A percentile compares a stretch with the other conserved stretches of the same genome.
Conservation (phyloP, 1,139 yeast genomes). For the Yamadazyma dushanensis region DNA sequence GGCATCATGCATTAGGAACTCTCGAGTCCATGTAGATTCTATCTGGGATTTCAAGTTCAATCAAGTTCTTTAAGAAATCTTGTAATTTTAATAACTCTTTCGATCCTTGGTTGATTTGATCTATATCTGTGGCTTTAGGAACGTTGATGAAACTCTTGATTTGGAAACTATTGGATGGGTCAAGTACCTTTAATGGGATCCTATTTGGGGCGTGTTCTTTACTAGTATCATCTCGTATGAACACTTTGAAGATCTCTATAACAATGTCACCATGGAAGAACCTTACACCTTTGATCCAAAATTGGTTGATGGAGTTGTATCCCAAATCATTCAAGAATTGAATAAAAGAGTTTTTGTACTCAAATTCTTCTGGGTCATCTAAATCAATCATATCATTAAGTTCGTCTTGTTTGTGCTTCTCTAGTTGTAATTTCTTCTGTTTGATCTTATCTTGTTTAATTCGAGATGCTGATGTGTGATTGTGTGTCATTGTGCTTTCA, state of each 20-base stretch:
- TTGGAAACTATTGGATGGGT: slow-evolving; percentile 57
- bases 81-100: slow-evolving; percentile 62
- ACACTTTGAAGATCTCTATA: slow-evolving; percentile 58
- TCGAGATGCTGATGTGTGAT: slow-evolving; percentile 26
- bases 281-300: slow-evolving; percentile 63
- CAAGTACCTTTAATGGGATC: slow-evolving; percentile 47
- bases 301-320: slow-evolving; percentile 64
- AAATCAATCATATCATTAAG: slow-evolving; percentile 3
- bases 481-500: slow-evolving; percentile 60
- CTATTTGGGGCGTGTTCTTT: slow-evolving; percentile 17
- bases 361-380: slow-evolving; percentile 3
- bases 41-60: slow-evolving; percentile 73
- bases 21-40: slow-evolving; percentile 80
- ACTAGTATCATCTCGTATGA: slow-evolving; percentile 36
- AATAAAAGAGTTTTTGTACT: slow-evolving; percentile 37
- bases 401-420: slow-evolving; percentile 1
- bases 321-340: slow-evolving; percentile 67
- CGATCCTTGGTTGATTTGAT: slow-evolving; percentile 64
- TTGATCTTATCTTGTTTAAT: slow-evolving; percentile 8
- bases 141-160: slow-evolving; percentile 71
- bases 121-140: slow-evolving; percentile 73
- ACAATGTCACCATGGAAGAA: slow-evolving; percentile 65
- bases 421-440: slow-evolving; percentile 2
- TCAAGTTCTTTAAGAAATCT: slow-evolving; percentile 63
- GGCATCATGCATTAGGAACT: slow-evolving; percentile 8